Evolutionary conservation across 139 green algal species (phyloP).

Genomic region (Coelastrella sp.): DNA sequence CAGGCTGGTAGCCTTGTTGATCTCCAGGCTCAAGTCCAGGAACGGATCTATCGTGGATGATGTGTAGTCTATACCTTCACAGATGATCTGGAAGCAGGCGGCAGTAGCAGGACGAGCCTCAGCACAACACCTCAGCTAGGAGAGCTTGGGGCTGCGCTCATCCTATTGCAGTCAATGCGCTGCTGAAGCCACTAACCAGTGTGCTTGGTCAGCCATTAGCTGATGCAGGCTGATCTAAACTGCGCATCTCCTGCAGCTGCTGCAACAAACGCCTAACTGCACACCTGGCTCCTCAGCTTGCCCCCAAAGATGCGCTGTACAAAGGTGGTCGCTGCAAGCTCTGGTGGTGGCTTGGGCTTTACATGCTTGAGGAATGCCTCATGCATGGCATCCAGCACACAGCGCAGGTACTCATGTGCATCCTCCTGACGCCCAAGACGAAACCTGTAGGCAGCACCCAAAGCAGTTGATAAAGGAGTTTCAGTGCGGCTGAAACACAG

Average conservation of each 20-base stretch:
- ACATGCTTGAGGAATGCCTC: conserved; percentile 72
- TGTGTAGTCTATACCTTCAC: conserved; percentile 84
- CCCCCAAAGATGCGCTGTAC: conserved; percentile 95
- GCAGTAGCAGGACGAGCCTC: neutral
- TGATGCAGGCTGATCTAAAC: neutral
- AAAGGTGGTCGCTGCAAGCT: conserved; percentile 82
- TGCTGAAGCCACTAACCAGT: too few species aligned
- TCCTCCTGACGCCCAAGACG: conserved; percentile 91
- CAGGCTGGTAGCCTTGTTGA: conserved; percentile 78
- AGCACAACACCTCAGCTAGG: neutral
- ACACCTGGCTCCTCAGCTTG: conserved; percentile 85
- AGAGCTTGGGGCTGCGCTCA: too few species aligned
- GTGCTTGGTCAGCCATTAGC: too few species aligned
- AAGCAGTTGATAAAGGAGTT: too few species aligned
- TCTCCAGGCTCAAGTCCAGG: conserved; percentile 94
- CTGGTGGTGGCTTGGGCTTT: conserved; percentile 72
- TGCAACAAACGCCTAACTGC: neutral
- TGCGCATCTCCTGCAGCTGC: neutral
- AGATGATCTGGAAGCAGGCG: conserved; percentile 81
- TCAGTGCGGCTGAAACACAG: too few species aligned
- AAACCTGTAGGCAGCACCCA: conserved; percentile 73
- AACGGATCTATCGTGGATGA: conserved; percentile 92
- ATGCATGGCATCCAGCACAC: conserved; percentile 92
- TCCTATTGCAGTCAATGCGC: too few species aligned
- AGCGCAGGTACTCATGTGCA: conserved; percentile 92